phyloP scores from a whole-genome alignment of 257 asterid species.

The Ajuga chamaepitys region DNA sequence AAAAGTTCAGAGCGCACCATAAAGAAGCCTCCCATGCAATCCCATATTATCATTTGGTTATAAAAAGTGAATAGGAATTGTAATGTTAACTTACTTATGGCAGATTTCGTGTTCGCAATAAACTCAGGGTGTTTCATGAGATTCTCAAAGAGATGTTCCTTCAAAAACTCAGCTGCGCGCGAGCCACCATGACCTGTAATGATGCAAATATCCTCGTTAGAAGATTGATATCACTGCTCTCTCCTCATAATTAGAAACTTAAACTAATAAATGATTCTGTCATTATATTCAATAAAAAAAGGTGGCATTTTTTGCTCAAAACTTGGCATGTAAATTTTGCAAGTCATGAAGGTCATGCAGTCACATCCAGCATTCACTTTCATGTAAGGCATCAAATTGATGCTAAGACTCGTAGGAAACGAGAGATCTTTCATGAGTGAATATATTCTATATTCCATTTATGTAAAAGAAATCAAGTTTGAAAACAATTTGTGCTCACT shows the following conservation, averaged over 20 bases:
- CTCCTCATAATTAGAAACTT: conserved; percentile 9
- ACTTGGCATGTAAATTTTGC: not conserved
- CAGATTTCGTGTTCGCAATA: conserved; percentile 53
- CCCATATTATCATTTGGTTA: not conserved
- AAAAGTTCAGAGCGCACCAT: not conserved
- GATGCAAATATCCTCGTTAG: conserved; percentile 22
- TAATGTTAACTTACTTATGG: conserved; percentile 71
- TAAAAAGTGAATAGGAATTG: not conserved
- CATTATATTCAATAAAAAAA: not conserved
- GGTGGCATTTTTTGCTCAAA: not conserved
- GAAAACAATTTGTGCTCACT: not conserved
- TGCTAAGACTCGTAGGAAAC: not conserved
- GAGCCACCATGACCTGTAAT: conserved; percentile 96
- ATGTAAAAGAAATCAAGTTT: not conserved
- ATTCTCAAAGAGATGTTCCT: conserved; percentile 85
- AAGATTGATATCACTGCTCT: conserved; percentile 6
- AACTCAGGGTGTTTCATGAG: conserved; percentile 82
- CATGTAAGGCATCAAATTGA: conserved; percentile 1
- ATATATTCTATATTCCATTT: no score
- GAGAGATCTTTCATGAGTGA: not conserved
- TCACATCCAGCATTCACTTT: conserved; percentile 8
- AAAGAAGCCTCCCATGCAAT: conserved; percentile 3
- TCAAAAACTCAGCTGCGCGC: conserved; percentile 96
- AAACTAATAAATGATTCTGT: not conserved
- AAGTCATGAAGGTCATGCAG: not conserved